phyloP scores from a whole-genome alignment of 2,329 filamentous ascomycete species.

The Fusarium nurragi region DNA sequence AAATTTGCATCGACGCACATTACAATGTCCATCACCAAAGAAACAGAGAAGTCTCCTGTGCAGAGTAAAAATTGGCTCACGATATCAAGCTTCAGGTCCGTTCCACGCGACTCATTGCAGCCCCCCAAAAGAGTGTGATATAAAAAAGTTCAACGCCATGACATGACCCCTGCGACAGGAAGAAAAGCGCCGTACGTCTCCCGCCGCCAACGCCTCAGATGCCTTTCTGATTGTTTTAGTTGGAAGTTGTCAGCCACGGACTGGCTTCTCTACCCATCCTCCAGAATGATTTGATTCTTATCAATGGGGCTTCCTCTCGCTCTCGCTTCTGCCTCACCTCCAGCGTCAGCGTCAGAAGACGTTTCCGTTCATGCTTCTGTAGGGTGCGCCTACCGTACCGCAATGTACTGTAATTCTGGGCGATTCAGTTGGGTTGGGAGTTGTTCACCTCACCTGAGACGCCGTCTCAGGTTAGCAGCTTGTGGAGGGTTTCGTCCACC shows the following conservation, averaged over 20 bases:
- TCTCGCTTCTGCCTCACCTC: conserved; percentile 19
- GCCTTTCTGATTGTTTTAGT: conserved; percentile 28
- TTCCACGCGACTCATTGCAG: conserved; percentile 9
- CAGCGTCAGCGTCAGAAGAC: not conserved
- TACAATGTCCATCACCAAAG: not conserved
- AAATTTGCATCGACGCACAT: not conserved
- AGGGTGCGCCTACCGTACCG: not conserved
- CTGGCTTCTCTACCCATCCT: conserved; percentile 1
- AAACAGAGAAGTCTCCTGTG: not conserved
- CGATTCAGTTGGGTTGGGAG: conserved; percentile 12
- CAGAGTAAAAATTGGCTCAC: not conserved
- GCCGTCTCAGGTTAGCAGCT: conserved; percentile 47
- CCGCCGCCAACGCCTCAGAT: conserved; percentile 35
- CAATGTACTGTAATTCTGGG: not conserved
- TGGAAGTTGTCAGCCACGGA: conserved; percentile 16
- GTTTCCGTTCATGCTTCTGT: not conserved
- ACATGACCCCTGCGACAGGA: conserved; percentile 27
- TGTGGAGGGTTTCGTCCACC: conserved; percentile 39
- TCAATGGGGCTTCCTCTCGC: not conserved
- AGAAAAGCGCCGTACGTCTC: conserved; percentile 33
- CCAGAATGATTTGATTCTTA: conserved; percentile 1
- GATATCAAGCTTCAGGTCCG: not conserved
- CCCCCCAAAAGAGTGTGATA: conserved; percentile 10
- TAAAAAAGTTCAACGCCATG: conserved; percentile 24
- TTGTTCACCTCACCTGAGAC: conserved; percentile 50